Evolutionary conservation across 306 rosid genomes (phyloP).

Genomic region (Begonia masoniana): DNA sequence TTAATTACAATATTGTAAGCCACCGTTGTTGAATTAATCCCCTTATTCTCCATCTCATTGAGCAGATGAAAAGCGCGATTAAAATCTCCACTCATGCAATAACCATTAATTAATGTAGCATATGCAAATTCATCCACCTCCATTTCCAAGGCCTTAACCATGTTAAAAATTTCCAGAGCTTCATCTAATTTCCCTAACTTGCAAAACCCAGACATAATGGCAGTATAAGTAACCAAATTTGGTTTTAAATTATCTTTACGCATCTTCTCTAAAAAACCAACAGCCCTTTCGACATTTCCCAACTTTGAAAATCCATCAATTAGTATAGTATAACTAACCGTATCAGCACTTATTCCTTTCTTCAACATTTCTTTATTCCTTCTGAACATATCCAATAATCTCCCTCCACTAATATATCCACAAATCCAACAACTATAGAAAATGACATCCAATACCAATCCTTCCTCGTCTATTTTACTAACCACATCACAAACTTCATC

Average conservation of each 20-base stretch:
- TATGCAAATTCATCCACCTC: conserved; percentile 62
- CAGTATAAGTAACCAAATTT: conserved; percentile 56
- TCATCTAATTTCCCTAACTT: conserved; percentile 61
- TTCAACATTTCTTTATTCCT: conserved; percentile 47
- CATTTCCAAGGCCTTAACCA: conserved; percentile 37
- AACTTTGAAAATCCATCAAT: conserved; percentile 57
- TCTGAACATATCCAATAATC: conserved; percentile 40
- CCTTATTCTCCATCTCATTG: conserved; percentile 66
- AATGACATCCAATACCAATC: conserved; percentile 58
- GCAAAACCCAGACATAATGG: conserved; percentile 58
- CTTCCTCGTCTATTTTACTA: conserved; percentile 40
- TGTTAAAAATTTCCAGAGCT: conserved; percentile 39
- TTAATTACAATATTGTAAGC: conserved; percentile 56
- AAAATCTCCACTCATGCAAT: conserved; percentile 45
- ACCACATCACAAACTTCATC: conserved; percentile 49
- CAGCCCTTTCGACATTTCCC: conserved; percentile 60
- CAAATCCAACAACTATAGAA: conserved; percentile 71
- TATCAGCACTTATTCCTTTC: conserved; percentile 46
- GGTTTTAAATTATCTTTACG: conserved; percentile 45
- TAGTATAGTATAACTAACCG: conserved; percentile 42
- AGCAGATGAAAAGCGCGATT: conserved; percentile 41
- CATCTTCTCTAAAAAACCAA: conserved; percentile 53
- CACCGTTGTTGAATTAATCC: conserved; percentile 50
- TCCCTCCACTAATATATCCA: conserved; percentile 48
- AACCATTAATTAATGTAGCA: conserved; percentile 68